phyloP scores from a whole-genome alignment of 768 basidiomycete species.

The Postia placenta region DNA sequence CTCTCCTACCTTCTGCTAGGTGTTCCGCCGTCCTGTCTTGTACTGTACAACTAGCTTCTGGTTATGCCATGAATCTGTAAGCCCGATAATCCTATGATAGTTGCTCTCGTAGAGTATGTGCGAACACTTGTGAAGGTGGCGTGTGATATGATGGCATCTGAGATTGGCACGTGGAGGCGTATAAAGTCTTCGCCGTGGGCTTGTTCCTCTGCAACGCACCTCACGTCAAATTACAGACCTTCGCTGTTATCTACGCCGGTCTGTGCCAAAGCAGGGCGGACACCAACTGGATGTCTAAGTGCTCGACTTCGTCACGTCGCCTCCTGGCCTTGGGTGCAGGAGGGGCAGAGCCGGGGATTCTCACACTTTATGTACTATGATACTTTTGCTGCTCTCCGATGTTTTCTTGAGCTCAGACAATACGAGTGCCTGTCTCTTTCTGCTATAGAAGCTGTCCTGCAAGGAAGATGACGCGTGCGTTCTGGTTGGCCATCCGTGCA shows the following conservation, averaged over 20 bases:
- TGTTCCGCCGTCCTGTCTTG: background rate
- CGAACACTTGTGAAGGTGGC: no score
- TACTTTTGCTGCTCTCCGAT: background rate
- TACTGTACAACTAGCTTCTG: background rate
- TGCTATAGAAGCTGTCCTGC: no score
- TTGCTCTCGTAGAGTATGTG: background rate
- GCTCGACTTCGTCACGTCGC: constrained; percentile 21
- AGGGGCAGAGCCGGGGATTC: constrained; percentile 21
- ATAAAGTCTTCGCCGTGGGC: background rate
- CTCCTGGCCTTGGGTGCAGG: constrained; percentile 5
- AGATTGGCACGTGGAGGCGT: background rate
- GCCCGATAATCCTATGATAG: background rate
- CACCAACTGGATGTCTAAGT: constrained; percentile 22
- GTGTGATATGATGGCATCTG: background rate
- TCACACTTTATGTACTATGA: no score
- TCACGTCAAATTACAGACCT: constrained; percentile 24
- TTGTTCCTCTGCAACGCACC: constrained; percentile 15
- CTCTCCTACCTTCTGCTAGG: no score
- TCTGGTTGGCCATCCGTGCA: no score
- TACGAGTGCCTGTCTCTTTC: no score
- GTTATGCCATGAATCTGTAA: background rate
- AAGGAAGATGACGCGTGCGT: no score
- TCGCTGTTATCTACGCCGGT: constrained; percentile 11
- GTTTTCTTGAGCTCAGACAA: background rate
- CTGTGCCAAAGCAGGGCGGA: constrained; percentile 25